Evolutionary conservation across 805 yeast genomes (phyloP), one percentile per base, ranked within the genome.

Genomic region (Barnettozyma pratensis): DNA sequence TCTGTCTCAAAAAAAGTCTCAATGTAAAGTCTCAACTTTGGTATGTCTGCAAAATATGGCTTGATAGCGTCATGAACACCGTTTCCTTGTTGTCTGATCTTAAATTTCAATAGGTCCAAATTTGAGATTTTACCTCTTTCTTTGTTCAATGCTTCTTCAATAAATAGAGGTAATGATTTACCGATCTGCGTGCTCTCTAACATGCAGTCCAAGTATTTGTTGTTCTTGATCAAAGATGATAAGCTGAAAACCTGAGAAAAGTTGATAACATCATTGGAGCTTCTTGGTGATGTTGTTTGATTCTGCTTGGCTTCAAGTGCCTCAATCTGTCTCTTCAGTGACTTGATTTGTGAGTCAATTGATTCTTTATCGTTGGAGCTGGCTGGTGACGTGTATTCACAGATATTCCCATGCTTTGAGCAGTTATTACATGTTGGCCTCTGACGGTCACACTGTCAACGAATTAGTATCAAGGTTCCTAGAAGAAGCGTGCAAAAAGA

Each of bases 141-240:
- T n/a, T 38, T 49, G 28, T 32, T 46, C 27, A 49, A 25, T 26
- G 41, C 44, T 9, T 49, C 49, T 37, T 49, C 52, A 37, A 49
- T 46, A 11, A 43, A 19, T 3, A 41, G 10, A 30, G 52, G 52
- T 2, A 46, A 26, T 7, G 42, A 43, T 7, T 14, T 37, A 2
- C 36, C 38, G 9, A 36, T 34, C 6, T 40, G 26, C 0, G 40
- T 28, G 10, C 37, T 41, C 10, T 40, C 38, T 5, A 44, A 25
- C 3, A 46, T 27, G 29, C 31, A 19, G 14, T 35, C 19, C 6
- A 46, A 14, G 28, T 43, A 44, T 26, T 36, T 40, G 36, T 40
- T 49, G 9, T 30, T 31, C 25, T 29, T 49, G 34, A 37, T 28
- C 9, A 49, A 35, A 9, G 45, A 45, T 2, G 47, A 25, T 6